Conservation (phyloP, 1,284 basidiomycete species). For the Rhodotorula sp. region DNA sequence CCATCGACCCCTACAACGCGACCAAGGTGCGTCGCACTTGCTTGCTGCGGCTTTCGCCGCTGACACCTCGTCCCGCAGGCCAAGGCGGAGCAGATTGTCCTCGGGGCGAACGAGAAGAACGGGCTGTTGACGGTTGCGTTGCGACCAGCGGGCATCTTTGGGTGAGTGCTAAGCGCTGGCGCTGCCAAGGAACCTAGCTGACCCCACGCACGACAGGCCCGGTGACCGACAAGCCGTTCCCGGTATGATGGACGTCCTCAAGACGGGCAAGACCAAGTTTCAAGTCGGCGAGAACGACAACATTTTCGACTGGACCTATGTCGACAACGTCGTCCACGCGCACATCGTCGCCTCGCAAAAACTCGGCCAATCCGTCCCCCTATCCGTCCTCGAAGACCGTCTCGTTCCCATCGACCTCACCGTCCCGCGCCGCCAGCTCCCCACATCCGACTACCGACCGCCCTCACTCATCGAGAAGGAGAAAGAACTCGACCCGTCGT, state of each 20-base stretch:
- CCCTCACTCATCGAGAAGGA: slow-evolving; percentile 21
- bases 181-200: background rate
- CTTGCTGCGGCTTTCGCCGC: too few species aligned
- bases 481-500: slow-evolving; percentile 56
- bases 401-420: slow-evolving; percentile 58
- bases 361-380: slow-evolving; percentile 55
- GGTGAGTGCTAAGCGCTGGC: slow-evolving; percentile 54
- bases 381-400: slow-evolving; percentile 57
- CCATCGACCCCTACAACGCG: slow-evolving; percentile 90
- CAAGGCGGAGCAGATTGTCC: slow-evolving; percentile 77
- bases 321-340: slow-evolving; percentile 91
- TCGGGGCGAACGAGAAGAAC: slow-evolving; percentile 78
- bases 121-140: slow-evolving; percentile 85
- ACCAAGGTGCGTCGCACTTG: slow-evolving; percentile 61
- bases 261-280: slow-evolving; percentile 79
- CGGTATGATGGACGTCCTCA: slow-evolving; percentile 76
- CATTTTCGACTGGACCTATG: slow-evolving; percentile 96
- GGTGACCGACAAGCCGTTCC: slow-evolving; percentile 86
- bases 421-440: slow-evolving; percentile 36
- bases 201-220: slow-evolving; percentile 57
- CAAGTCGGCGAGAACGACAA: slow-evolving; percentile 94
- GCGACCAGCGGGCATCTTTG: slow-evolving; percentile 95
- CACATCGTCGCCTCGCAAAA: slow-evolving; percentile 92
- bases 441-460: slow-evolving; percentile 40
- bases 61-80: slow-evolving; percentile 50